Percentiles rank a stretch among this genome's conserved stretches.
Conservation (phyloP, 495 filamentous ascomycete genomes). For the Gamarada debralockiae region DNA sequence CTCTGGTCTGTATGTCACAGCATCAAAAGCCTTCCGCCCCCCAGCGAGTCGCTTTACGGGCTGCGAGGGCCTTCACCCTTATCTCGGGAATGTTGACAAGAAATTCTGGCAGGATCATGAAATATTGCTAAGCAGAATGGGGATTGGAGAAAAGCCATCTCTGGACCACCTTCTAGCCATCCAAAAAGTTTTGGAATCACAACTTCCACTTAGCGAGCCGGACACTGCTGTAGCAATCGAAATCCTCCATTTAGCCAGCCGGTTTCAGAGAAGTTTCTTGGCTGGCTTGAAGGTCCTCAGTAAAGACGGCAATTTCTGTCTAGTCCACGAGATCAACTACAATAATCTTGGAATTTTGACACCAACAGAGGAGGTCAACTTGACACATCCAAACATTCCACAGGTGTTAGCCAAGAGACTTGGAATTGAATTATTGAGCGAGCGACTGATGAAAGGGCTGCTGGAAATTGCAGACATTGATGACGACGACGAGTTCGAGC, state of each 20-base stretch:
- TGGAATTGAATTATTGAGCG: slow-evolving; percentile 18
- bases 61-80: slow-evolving; percentile 19
- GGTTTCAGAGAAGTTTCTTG: slow-evolving; percentile 8
- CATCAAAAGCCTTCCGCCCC: slow-evolving; percentile 14
- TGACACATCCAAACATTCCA: slow-evolving; percentile 29
- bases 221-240: slow-evolving; percentile 26
- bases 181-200: slow-evolving; percentile 16
- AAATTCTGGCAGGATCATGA: slow-evolving; percentile 23
- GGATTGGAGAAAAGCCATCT: slow-evolving; percentile 18
- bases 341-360: slow-evolving; percentile 9
- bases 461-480: slow-evolving; percentile 28
- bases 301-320: slow-evolving; percentile 3
- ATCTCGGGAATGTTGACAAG: slow-evolving; percentile 21
- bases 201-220: slow-evolving; percentile 8
- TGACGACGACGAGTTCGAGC: slow-evolving; percentile 38
- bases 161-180: slow-evolving; percentile 22
- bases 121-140: slow-evolving; percentile 17
- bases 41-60: neutral
- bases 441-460: slow-evolving; percentile 25
- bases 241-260: slow-evolving; percentile 23
- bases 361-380: slow-evolving; percentile 17
- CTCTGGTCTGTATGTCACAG: slow-evolving; percentile 11
- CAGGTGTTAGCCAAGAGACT: slow-evolving; percentile 21
- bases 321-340: slow-evolving; percentile 11
- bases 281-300: slow-evolving; percentile 13